phyloP scores from a whole-genome alignment of 495 filamentous ascomycete species.

The Pyronema omphalodes region DNA sequence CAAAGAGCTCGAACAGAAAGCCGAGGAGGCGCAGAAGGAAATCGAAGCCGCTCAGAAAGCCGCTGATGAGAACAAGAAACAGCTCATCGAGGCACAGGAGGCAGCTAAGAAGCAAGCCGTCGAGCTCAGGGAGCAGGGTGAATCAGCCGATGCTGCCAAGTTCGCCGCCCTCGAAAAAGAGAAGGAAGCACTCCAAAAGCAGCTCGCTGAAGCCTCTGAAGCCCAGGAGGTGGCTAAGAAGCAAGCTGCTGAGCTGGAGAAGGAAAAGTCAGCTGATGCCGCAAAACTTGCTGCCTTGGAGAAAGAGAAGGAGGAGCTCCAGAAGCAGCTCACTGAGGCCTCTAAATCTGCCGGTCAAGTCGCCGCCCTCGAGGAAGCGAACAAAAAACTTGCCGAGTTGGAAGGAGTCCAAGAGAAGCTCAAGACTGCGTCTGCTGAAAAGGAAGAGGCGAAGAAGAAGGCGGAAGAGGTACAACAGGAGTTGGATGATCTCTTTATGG shows the following conservation, averaged over 20 bases:
- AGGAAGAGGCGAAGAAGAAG: constrained; percentile 24
- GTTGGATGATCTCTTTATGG: constrained; percentile 68
- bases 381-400: background rate
- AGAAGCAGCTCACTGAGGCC: constrained; percentile 3
- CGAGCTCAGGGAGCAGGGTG: constrained; percentile 18
- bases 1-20: constrained; percentile 13
- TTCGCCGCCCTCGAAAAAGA: background rate
- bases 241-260: constrained; percentile 5
- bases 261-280: constrained; percentile 6
- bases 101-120: constrained; percentile 16
- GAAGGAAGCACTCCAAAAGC: background rate
- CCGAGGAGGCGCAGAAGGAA: constrained; percentile 3
- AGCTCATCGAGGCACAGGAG: constrained; percentile 10
- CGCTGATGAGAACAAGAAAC: background rate
- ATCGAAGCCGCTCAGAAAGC: constrained; percentile 1
- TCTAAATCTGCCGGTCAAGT: constrained; percentile 1
- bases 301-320: background rate
- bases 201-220: constrained; percentile 6
- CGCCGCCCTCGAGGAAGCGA: background rate
- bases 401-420: constrained; percentile 11
- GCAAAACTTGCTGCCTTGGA: constrained; percentile 4
- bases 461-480: constrained; percentile 40
- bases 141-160: constrained; percentile 2
- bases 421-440: constrained; percentile 11
- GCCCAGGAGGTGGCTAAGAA: constrained; percentile 6